Evolutionary conservation across 306 rosid species (phyloP).

Genomic region (Parietaria judaica): DNA sequence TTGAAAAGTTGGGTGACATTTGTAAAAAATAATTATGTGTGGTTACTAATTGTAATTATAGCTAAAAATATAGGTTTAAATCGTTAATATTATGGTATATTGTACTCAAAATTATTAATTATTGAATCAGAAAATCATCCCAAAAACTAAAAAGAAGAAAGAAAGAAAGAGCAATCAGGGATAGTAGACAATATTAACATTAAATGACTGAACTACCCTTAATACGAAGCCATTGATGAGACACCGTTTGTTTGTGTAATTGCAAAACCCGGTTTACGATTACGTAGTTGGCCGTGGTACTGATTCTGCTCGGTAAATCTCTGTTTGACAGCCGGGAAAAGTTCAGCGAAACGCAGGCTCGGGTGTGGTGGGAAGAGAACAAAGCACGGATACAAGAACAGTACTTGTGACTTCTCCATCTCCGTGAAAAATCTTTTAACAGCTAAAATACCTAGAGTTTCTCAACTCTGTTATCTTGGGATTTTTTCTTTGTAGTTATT

Average conservation of each 20-base stretch:
- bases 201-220: too few species aligned
- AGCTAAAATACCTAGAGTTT: constrained; percentile 3
- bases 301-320: background rate
- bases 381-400: constrained; percentile 88
- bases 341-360: constrained; percentile 80
- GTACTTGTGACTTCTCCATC: constrained; percentile 40
- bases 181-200: too few species aligned
- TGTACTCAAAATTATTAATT: too few species aligned
- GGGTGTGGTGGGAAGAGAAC: constrained; percentile 95
- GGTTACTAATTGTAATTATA: too few species aligned
- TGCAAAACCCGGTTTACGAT: background rate
- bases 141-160: too few species aligned
- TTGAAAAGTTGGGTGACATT: too few species aligned
- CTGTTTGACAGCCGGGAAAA: constrained; percentile 66
- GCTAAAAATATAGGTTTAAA: too few species aligned
- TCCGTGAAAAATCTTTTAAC: background rate
- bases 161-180: too few species aligned
- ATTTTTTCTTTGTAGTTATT: constrained; percentile 22
- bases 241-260: background rate
- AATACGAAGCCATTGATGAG: background rate
- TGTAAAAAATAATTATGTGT: too few species aligned
- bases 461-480: constrained; percentile 23
- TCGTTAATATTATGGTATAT: too few species aligned
- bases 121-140: too few species aligned
- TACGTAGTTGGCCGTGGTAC: background rate